phyloP scores from a whole-genome alignment of 2,329 filamentous ascomycete species.

The Cercospora sp. region DNA sequence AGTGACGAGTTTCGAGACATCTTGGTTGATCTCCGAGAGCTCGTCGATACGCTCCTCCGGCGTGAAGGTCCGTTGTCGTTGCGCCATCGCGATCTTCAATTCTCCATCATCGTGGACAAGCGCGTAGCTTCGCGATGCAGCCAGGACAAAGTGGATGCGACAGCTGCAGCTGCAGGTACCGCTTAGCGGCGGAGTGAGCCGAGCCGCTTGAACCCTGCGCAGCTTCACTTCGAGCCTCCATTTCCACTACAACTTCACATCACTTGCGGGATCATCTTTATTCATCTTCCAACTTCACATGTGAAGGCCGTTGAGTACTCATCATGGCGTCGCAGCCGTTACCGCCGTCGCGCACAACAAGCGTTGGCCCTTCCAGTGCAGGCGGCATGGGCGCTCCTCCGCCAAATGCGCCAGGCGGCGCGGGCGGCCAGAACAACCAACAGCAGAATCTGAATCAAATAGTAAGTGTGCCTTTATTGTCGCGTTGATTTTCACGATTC shows the following conservation, averaged over 20 bases:
- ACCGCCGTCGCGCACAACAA: conserved; percentile 40
- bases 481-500: neutral
- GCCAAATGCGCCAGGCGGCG: conserved; percentile 48
- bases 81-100: conserved; percentile 8
- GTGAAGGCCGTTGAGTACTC: conserved; percentile 16
- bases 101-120: neutral
- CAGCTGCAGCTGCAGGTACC: conserved; percentile 5
- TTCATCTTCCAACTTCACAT: conserved; percentile 10
- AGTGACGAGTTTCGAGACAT: conserved; percentile 57
- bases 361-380: conserved; percentile 39
- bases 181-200: neutral
- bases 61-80: conserved; percentile 50
- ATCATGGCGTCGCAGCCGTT: conserved; percentile 42
- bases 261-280: neutral
- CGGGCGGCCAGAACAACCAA: conserved; percentile 61
- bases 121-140: neutral
- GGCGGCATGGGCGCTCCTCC: conserved; percentile 48
- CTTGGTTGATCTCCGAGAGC: conserved; percentile 72
- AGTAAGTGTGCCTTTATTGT: conserved; percentile 59
- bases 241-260: neutral
- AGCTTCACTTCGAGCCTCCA: conserved; percentile 7
- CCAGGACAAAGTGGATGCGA: neutral
- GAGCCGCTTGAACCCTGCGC: neutral
- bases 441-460: conserved; percentile 95
- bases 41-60: conserved; percentile 78